Evolutionary conservation across 2,329 filamentous ascomycete species (phyloP), one percentile per base, ranked within the genome.

Genomic region (Sporothrix pseudoabietina): DNA sequence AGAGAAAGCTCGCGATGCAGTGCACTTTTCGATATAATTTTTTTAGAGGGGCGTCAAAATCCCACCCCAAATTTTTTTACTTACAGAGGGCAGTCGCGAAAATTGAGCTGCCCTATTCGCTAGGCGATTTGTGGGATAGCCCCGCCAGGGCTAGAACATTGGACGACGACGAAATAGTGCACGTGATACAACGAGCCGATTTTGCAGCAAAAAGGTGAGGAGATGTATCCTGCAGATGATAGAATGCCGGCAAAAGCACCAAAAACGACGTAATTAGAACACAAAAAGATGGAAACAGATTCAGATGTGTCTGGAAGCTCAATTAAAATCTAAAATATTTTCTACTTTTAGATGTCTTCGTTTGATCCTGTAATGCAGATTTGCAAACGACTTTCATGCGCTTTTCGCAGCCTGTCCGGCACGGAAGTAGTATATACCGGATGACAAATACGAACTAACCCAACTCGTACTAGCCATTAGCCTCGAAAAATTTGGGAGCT

Each of bases 21-120:
- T 26, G 19, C 71, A 22, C 35, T 61, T 68, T 57, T 55, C 72
- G 73, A 74, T 73, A 61, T 55, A 70, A 63, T 75, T 72, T 71
- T 74, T 74, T 74, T 65, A 59, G 73, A 75, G 74, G 75, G 74
- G 74, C 68, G 59, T 54, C n/a, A 68, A 74, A 71, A 69, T 54
- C 22, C 26, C 52, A 7, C 44, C 47, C 65, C 65, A 35, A 66
- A 69, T 54, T 69, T 72, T 74, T 75, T 74, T 19, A 41, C 49
- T 57, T 69, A 41, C 66, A 69, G 66, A 69, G 19, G 66, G 16
- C 19, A 66, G 35, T 41, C 52, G 49, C 69, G 52, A 74, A 55
- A 75, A 69, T 71, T 70, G 72, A 35, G 41, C 71, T 74, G 71
- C 68, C 73, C 74, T 73, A 75, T 71, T 74, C 69, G 71, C 72